phyloP scores from a whole-genome alignment of 2,329 filamentous ascomycete genomes.

The Helotiales sp. region DNA sequence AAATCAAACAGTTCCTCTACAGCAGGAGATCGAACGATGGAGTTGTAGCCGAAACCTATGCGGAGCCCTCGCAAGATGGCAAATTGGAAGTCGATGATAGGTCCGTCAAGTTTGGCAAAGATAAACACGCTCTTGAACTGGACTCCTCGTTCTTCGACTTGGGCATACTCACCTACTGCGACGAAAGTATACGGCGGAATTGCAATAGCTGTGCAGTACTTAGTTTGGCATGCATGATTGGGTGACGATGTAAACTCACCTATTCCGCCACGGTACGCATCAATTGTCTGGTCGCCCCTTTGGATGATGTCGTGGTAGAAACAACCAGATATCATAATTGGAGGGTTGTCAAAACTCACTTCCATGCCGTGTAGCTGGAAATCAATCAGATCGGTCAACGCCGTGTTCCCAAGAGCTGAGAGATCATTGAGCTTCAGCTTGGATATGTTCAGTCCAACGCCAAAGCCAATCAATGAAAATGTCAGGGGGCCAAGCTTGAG shows the following conservation, averaged over 20 bases:
- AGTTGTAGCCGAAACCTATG: constrained; percentile 51
- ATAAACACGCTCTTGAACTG: constrained; percentile 44
- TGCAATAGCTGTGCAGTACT: constrained; percentile 35
- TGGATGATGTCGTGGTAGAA: constrained; percentile 39
- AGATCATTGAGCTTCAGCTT: constrained; percentile 8
- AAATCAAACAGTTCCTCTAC: constrained; percentile 40
- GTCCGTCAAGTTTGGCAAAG: constrained; percentile 47
- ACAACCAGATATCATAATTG: constrained; percentile 46
- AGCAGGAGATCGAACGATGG: constrained; percentile 42
- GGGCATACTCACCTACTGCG: constrained; percentile 49
- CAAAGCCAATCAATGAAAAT: background rate
- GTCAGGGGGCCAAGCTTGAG: background rate
- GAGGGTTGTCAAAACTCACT: constrained; percentile 44
- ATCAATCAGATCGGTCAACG: constrained; percentile 34
- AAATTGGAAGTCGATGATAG: constrained; percentile 46
- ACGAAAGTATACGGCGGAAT: constrained; percentile 46
- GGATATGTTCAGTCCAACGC: background rate
- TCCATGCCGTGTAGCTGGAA: constrained; percentile 40
- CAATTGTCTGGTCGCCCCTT: constrained; percentile 9
- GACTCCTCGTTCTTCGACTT: constrained; percentile 12
- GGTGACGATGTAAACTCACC: constrained; percentile 41
- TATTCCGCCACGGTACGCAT: constrained; percentile 37
- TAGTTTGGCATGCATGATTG: background rate
- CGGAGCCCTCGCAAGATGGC: constrained; percentile 45
- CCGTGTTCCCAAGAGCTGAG: background rate